Base-by-base conservation (phyloP, 441 rosid genomes). In the Geranium incanum region DNA sequence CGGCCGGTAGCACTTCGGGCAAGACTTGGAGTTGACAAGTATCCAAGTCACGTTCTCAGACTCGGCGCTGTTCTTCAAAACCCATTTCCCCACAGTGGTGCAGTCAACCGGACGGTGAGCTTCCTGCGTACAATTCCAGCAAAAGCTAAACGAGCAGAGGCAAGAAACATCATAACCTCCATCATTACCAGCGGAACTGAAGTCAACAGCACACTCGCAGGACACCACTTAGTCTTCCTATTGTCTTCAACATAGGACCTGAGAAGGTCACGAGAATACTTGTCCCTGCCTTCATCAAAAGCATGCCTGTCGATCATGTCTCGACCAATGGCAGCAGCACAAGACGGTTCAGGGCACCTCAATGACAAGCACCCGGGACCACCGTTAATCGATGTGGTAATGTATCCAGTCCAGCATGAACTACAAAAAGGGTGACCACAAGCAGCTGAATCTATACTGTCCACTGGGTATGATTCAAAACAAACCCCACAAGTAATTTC, bases 1-100 rank as follows among this genome's bases (percentile, higher is more conserved):
- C 37, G 98, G 99, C 65, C 99, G 85, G 84, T 95, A 89, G 80
- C 98, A 95, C 81, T 88, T 95, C 0, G 99, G 99, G 82, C 98
- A 93, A 73, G 97, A 97, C 84, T 95, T 95, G 67, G 99, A 95
- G 78, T 95, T 93, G 70, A 97, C 97, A 59, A 95, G 86, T 71
- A 95, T 95, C 98, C 99, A 95, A 55, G 92, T 95, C 93, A 92
- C 86, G 77, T 95, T 92, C 84, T 95, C 98, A 73, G 97, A 93
- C 79, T 95, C 99, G 0, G 97, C 96, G 15, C 91, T 83, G 78
- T 95, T 95, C 89, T 95, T 95, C 82, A 92, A 71, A 67, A 90
- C 86, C 99, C 99, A 95, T 86, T 86, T 86, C 66, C 82, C 74
- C 73, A 95, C 97, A 48, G 97, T 95, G 78, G 80, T 81, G 79